Evolutionary conservation across 164 flowering plant species (phyloP), one percentile per base, ranked within the genome.

Genomic region (Akebia trifoliata): DNA sequence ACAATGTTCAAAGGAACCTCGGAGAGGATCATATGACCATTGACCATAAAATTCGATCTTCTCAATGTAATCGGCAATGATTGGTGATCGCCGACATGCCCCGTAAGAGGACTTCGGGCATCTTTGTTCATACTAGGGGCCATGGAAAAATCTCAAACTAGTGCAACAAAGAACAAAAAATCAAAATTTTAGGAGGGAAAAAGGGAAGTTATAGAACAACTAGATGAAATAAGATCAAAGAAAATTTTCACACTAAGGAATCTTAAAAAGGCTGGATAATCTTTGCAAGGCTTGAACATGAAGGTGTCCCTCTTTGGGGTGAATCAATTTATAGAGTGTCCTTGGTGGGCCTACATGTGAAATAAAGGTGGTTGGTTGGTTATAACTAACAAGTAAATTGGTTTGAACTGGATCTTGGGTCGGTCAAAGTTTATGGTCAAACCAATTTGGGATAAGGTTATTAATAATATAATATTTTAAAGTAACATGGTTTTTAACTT

Each of bases 101-200:
- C 72, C 42, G 24, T 25, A 7, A 45, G 32, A n/a, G n/a, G n/a
- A 32, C 65, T 71, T 3, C 50, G 9, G 3, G 63, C 45, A 29
- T 45, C 61, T 34, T 69, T 73, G 67, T 12, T 67, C 39, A 77
- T 47, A 69, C 67, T 69, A 47, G 84, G 78, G 56, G 81, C 80
- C 84, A 80, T 80, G 34, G 56, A 29, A 30, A 39, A n/a, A 34
- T 7, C 5, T 18, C 17, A 39, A 11, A 39, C 43, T 39, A 39
- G n/a, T 39, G 4, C 43, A 39, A 14, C 12, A 39, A 39, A n/a
- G n/a, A n/a, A n/a, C n/a, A n/a, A n/a, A n/a, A n/a, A n/a, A n/a
- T n/a, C n/a, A n/a, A 42, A 15, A 36, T 32, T 11, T 1, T 4
- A 4, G 21, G 8, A 21, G 12, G 3, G 18, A 24, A 6, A 11